These are phyloP conservation scores for Centaurea solstitialis DNA, from an alignment of 129 eudicot species.

Conservation along the genomic window DNA sequence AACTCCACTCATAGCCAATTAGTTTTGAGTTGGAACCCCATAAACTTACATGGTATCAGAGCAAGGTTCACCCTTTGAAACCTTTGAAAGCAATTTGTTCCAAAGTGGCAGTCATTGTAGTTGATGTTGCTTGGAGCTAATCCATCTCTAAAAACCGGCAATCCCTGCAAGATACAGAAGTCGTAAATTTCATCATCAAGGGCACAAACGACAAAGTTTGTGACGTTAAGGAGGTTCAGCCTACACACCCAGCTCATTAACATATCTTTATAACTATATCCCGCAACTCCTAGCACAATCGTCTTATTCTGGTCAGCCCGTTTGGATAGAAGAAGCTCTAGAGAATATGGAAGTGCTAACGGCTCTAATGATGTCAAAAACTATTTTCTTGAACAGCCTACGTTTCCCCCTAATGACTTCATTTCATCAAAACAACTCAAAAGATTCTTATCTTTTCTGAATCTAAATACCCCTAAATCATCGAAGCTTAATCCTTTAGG, in stretches of 20 bases:
- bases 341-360: conserved; percentile 58
- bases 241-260: conserved; percentile 98
- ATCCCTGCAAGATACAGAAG: conserved; percentile 85
- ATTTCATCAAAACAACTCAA: conserved; percentile 46
- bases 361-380: conserved; percentile 29
- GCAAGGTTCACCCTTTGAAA: no score
- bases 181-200: conserved; percentile 77
- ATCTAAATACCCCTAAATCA: conserved; percentile 28
- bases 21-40: no score
- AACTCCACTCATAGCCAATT: no score
- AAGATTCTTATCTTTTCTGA: conserved; percentile 37
- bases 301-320: conserved; percentile 68
- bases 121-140: conserved; percentile 74
- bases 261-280: conserved; percentile 97
- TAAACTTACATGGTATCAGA: no score
- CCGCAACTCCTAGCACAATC: conserved; percentile 79
- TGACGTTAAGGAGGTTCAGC: conserved; percentile 55
- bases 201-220: conserved; percentile 77
- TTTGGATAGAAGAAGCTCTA: conserved; percentile 50
- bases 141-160: conserved; percentile 76
- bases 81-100: conserved; percentile 83
- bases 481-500: conserved; percentile 37
- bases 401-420: conserved; percentile 32
- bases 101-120: conserved; percentile 92
- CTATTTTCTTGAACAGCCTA: conserved; percentile 32